Base-by-base conservation (phyloP, 2,329 filamentous ascomycete genomes). In the Diaporthe ilicicola region DNA sequence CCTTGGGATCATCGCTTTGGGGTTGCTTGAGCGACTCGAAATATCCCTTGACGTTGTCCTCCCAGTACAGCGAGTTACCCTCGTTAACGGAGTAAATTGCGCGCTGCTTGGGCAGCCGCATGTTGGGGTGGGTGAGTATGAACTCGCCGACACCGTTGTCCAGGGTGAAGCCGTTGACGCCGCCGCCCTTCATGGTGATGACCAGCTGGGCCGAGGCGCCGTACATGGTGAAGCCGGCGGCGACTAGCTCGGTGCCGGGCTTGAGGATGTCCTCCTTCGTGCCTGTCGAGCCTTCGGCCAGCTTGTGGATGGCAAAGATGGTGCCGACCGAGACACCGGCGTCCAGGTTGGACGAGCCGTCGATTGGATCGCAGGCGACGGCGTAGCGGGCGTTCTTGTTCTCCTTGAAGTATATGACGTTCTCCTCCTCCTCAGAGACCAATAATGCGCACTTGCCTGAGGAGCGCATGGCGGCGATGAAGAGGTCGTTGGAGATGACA, bases 161-260 rank as follows among this genome's bases (percentile, higher is more conserved):
- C 78, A 99, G 91, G 32, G 96, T 99, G 88, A 99, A 99, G 78
- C 96, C 96, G 84, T 98, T 98, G 83, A 99, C 96, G 73, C 85
- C 89, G 74, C 95, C 93, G 75, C 91, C 94, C 83, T 92, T 93
- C 94, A 98, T 98, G 76, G 96, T 99, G 80, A 99, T 93, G 78
- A 99, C 96, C 55, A 99, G 88, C 85, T 98, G 95, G 4, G 96
- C 91, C 3, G 95, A 98, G 76, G 96, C 96, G 79, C 96, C 96
- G 84, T 99, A 99, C 96, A 99, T 99, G 83, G 96, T 99, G 88
- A 99, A 99, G n/a, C 96, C 96, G 27, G 94, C 92, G 44, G 96
- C 95, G 24, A 98, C 89, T 75, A 98, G 90, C 83, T 98, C 95
- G 1, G 93, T 95, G 70, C 96, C 96, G 1, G 96, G 93, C 82